These are phyloP conservation scores for Malus fusca DNA, from an alignment of 306 rosid genomes.

Conservation along the genomic window DNA sequence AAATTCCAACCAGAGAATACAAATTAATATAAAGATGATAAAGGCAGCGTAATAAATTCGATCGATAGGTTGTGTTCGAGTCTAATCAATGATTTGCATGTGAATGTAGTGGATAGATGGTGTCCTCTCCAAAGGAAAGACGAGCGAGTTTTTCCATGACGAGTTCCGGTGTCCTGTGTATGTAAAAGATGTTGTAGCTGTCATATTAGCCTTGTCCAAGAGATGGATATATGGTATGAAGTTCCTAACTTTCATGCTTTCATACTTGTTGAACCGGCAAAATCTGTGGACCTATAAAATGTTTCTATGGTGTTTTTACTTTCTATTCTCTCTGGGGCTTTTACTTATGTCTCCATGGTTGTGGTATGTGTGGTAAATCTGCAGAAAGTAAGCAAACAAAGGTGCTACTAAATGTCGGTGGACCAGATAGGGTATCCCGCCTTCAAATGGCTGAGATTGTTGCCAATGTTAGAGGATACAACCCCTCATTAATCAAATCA, in stretches of 20 bases:
- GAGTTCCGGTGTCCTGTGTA: slow-evolving; percentile 87
- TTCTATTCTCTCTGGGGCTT: neutral
- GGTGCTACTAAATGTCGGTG: slow-evolving; percentile 72
- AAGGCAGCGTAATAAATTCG: neutral
- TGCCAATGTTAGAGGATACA: slow-evolving; percentile 62
- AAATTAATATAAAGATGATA: neutral
- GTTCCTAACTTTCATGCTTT: slow-evolving; percentile 2
- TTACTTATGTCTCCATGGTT: slow-evolving; percentile 13
- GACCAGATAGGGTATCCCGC: slow-evolving; percentile 75
- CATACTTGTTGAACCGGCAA: neutral
- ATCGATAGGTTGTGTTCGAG: neutral
- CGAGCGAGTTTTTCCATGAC: slow-evolving; percentile 59
- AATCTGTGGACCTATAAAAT: neutral
- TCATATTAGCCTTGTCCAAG: slow-evolving; percentile 50
- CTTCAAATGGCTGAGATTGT: slow-evolving; percentile 85
- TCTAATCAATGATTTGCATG: slow-evolving; percentile 11
- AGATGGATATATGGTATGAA: slow-evolving; percentile 68
- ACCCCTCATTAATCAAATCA: slow-evolving; percentile 53
- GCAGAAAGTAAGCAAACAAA: slow-evolving; percentile 64
- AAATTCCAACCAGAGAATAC: neutral
- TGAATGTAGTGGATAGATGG: slow-evolving; percentile 78
- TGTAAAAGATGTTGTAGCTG: slow-evolving; percentile 66
- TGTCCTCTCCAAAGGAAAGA: slow-evolving; percentile 57
- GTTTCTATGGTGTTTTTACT: neutral
- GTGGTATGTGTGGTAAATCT: slow-evolving; percentile 9